A percentile compares a stretch with the other conserved stretches of the same genome.
These are phyloP conservation scores for Rhypophila decipiens DNA, from an alignment of 495 filamentous ascomycete species.

Conservation along the genomic window DNA sequence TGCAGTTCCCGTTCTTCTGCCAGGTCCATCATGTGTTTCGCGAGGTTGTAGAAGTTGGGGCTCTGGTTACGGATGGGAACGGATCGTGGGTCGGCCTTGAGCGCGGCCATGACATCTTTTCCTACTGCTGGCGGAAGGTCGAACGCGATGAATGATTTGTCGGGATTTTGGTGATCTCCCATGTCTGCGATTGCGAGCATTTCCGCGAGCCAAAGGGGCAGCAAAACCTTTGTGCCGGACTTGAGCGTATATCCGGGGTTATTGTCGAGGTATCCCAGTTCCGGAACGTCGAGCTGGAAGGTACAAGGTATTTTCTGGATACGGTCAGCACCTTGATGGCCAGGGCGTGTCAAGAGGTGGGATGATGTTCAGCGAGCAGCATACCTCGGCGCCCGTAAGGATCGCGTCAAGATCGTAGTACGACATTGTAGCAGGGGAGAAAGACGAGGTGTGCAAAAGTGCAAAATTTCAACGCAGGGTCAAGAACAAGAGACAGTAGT, in stretches of 20 bases:
- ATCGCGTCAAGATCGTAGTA: constrained; percentile 97
- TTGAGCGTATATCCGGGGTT: constrained; percentile 56
- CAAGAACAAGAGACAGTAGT: no score
- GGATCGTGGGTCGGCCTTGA: constrained; percentile 82
- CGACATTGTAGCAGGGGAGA: constrained; percentile 47
- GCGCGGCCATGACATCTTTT: constrained; percentile 76
- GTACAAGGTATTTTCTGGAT: constrained; percentile 93
- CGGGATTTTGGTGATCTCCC: constrained; percentile 34
- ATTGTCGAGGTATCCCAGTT: constrained; percentile 84
- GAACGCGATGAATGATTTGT: constrained; percentile 62
- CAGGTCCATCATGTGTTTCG: constrained; percentile 76
- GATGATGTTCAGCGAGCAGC: no score
- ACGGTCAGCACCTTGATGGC: no score
- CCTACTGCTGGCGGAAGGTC: constrained; percentile 75
- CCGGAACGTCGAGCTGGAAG: constrained; percentile 81
- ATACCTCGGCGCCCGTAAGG: constrained; percentile 82
- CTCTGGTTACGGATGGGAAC: constrained; percentile 78
- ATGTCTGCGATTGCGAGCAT: constrained; percentile 79
- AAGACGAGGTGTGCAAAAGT: no score
- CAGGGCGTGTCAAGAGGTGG: constrained; percentile 4
- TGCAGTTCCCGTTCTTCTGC: constrained; percentile 88
- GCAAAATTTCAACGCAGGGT: no score
- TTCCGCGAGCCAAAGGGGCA: constrained; percentile 96
- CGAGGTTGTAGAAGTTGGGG: constrained; percentile 80
- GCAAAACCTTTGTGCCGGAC: constrained; percentile 66